phyloP scores from a whole-genome alignment of 805 yeast genomes.

The Starmerella roubikii region DNA sequence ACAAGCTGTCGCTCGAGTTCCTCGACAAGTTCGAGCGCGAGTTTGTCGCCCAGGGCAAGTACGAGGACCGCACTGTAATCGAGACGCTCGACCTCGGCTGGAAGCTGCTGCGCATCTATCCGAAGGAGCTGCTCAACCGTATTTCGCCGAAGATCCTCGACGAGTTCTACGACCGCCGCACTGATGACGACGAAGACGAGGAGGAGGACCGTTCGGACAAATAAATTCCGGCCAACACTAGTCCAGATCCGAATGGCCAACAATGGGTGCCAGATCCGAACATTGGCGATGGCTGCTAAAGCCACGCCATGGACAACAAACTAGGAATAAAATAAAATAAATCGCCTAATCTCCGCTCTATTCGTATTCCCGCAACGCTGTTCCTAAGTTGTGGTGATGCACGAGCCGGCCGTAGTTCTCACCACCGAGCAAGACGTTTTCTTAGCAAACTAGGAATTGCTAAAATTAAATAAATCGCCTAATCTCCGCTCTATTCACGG shows the following conservation, averaged over 20 bases:
- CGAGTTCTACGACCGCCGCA: conserved; percentile 68
- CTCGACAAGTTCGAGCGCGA: conserved; percentile 95
- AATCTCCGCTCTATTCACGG: too few species aligned
- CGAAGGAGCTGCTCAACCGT: conserved; percentile 97
- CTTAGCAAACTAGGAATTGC: too few species aligned
- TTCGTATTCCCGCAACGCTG: not conserved
- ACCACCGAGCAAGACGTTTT: not conserved
- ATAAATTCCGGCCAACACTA: not conserved
- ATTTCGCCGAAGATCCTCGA: conserved; percentile 92
- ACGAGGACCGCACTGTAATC: conserved; percentile 86
- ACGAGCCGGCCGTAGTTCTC: not conserved
- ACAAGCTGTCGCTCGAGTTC: conserved; percentile 91
- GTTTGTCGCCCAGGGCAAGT: conserved; percentile 91
- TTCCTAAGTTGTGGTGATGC: not conserved
- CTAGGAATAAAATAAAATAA: not conserved
- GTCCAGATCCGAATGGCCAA: not conserved
- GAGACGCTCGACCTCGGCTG: conserved; percentile 97
- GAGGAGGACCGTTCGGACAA: conserved; percentile 25
- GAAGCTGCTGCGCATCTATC: conserved; percentile 95
- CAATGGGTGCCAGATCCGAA: too few species aligned
- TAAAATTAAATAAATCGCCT: not conserved
- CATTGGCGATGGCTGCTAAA: too few species aligned
- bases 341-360: too few species aligned
- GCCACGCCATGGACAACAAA: too few species aligned
- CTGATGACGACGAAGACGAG: conserved; percentile 34